Percentiles rank a stretch among this genome's conserved stretches.
Conservation (phyloP, 2,329 filamentous ascomycete species). For the Thermoascus crustaceus region DNA sequence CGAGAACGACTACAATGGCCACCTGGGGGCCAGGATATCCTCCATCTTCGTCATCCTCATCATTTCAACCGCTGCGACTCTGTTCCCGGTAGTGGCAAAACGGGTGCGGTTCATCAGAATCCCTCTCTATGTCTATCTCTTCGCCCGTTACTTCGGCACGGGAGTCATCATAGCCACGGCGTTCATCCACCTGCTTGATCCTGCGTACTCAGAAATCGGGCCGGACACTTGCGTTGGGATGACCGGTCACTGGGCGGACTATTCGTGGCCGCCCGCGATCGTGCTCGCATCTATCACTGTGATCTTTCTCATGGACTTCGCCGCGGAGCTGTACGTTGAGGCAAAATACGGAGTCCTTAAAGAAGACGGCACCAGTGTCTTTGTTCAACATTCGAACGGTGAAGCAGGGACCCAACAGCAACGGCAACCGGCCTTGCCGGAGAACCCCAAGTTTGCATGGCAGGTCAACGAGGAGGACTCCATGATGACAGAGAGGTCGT, state of each 20-base stretch:
- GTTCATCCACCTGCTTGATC: slow-evolving; percentile 42
- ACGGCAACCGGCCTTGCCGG: not conserved
- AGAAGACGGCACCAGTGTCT: slow-evolving; percentile 11
- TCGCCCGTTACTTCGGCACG: slow-evolving; percentile 41
- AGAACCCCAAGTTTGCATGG: not conserved
- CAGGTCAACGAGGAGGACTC: slow-evolving; percentile 3
- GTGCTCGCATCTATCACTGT: slow-evolving; percentile 41
- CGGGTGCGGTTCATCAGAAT: slow-evolving; percentile 29
- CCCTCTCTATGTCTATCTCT: slow-evolving; percentile 38
- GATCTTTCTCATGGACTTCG: slow-evolving; percentile 46
- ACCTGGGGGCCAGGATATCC: slow-evolving; percentile 35
- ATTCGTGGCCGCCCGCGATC: slow-evolving; percentile 47
- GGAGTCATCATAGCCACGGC: slow-evolving; percentile 42
- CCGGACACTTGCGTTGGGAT: slow-evolving; percentile 45
- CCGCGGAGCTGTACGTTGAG: slow-evolving; percentile 44
- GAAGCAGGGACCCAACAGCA: slow-evolving; percentile 2
- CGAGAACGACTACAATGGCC: slow-evolving; percentile 49
- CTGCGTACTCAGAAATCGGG: slow-evolving; percentile 39
- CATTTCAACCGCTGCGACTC: slow-evolving; percentile 32
- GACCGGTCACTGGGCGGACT: slow-evolving; percentile 45
- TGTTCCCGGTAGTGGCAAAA: slow-evolving; percentile 43
- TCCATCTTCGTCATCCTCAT: slow-evolving; percentile 40
- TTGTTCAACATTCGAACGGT: slow-evolving; percentile 12
- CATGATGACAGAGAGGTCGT: slow-evolving; percentile 19
- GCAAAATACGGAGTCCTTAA: slow-evolving; percentile 36